Base-by-base conservation (phyloP, 2,329 filamentous ascomycete genomes). In the Chaetomiaceae sp. region DNA sequence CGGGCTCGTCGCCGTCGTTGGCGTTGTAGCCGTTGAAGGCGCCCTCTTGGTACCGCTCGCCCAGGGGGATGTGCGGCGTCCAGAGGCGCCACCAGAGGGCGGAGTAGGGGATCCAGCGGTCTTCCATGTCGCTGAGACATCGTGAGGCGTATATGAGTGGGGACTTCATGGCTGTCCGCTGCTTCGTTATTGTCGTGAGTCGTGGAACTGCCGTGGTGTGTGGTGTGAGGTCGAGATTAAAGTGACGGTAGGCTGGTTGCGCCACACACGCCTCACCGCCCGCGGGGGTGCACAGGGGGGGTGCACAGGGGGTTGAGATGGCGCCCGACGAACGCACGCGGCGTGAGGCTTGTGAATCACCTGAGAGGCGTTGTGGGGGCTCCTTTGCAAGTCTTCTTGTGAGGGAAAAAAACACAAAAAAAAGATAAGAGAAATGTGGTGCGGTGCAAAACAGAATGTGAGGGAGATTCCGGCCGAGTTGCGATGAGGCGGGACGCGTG, bases 21-120 rank as follows among this genome's bases (percentile, higher is more conserved):
- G n/a, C n/a, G n/a, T n/a, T 25, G 34, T 56, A 54, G 37, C 50
- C 51, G 18, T 18, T 5, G 42, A 58, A 58, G 32, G 36, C 51
- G 43, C 53, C 56, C 3, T 55, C 56, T 16, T 51, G 56, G 51
- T 56, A 56, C 13, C 56, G 56, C 1, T 58, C 56, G 27, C 44
- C 53, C n/a, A 36, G 38, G 4, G 30, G 49, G 18, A 58, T 58
- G 16, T 21, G 18, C 11, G 56, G 53, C 2, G 56, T 58, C 49
- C 50, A 58, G 38, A 50, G 23, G 5, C 53, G 30, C 56, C 56
- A 58, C 53, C 53, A 58, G 21, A 56, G 52, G 10, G 48, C 16
- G 1, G 49, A 54, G 46, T 55, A 55, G 3, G 55, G 52, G 11
- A 55, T 45, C 44, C 46, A 50, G 23, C 48, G 49, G 40, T 49